These are phyloP conservation scores for Tephrocybe rancida DNA, from an alignment of 768 basidiomycete genomes.

Conservation along the genomic window DNA sequence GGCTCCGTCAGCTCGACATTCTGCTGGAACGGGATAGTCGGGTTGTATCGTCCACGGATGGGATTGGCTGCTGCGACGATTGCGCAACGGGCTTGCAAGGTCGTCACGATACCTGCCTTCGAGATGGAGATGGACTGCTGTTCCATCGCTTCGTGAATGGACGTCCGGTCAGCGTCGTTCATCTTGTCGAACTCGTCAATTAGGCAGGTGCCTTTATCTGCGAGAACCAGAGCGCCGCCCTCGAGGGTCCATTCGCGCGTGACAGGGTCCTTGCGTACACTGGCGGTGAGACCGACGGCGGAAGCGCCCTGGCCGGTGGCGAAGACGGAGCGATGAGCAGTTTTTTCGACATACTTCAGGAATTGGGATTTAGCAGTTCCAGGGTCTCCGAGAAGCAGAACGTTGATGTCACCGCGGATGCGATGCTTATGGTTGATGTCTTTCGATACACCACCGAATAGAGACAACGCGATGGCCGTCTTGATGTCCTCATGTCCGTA, in stretches of 20 bases:
- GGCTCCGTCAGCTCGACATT: constrained; percentile 99
- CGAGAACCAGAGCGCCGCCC: constrained; percentile 96
- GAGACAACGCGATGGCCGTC: constrained; percentile 91
- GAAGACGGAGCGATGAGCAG: constrained; percentile 95
- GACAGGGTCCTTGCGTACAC: constrained; percentile 97
- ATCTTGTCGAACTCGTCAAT: constrained; percentile 99
- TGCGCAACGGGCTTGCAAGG: constrained; percentile 94
- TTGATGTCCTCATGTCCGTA: constrained; percentile 99
- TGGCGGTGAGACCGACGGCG: constrained; percentile 97
- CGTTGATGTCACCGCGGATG: constrained; percentile 97
- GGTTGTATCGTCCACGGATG: constrained; percentile 95
- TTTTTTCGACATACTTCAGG: constrained; percentile 99
- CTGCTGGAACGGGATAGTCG: constrained; percentile 96
- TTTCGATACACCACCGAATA: constrained; percentile 93
- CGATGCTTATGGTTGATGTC: constrained; percentile 96
- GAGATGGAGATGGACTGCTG: constrained; percentile 99
- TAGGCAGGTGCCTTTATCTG: constrained; percentile 96
- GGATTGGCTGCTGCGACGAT: constrained; percentile 99
- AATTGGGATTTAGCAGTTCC: constrained; percentile 99
- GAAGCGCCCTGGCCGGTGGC: constrained; percentile 98
- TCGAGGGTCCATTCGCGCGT: constrained; percentile 99
- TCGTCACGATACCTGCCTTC: constrained; percentile 98
- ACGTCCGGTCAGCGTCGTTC: constrained; percentile 97
- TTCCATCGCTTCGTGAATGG: constrained; percentile 99
- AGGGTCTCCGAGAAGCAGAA: constrained; percentile 94